These are phyloP conservation scores for Chamaenerion angustifolium DNA, from an alignment of 345 rosid genomes.

Conservation along the genomic window DNA sequence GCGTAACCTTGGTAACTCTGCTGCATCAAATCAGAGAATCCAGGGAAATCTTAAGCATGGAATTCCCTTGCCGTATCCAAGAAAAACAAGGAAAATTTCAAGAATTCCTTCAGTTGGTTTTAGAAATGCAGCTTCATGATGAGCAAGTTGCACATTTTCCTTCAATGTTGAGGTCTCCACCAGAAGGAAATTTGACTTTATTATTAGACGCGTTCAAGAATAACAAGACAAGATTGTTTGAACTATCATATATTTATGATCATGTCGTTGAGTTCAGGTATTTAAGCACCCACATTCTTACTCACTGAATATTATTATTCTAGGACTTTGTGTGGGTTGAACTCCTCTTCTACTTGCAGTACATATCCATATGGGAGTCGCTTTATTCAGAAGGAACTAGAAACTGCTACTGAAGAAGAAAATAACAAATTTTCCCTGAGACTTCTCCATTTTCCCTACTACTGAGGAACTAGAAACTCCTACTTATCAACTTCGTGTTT, in stretches of 20 bases:
- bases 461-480: too few species aligned
- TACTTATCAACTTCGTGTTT: too few species aligned
- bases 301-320: conserved; percentile 7
- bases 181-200: too few species aligned
- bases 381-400: too few species aligned
- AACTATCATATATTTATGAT: conserved; percentile 51
- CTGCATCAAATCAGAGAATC: conserved; percentile 33
- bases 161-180: conserved; percentile 46
- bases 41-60: conserved; percentile 43
- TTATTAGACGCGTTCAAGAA: too few species aligned
- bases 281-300: conserved; percentile 4
- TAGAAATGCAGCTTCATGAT: conserved; percentile 37
- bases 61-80: conserved; percentile 29
- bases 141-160: conserved; percentile 32
- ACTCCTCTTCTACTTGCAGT: conserved; percentile 30
- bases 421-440: too few species aligned
- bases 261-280: conserved; percentile 94
- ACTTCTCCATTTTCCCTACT: too few species aligned
- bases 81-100: conserved; percentile 31
- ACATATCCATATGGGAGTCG: conserved; percentile 93
- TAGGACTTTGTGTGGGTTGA: too few species aligned
- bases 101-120: conserved; percentile 36
- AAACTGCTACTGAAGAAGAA: too few species aligned
- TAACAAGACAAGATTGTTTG: conserved; percentile 61
- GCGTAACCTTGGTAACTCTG: conserved; percentile 29